Evolutionary conservation across 2,329 filamentous ascomycete species (phyloP).

Genomic region (Akanthomyces dipterigenus): DNA sequence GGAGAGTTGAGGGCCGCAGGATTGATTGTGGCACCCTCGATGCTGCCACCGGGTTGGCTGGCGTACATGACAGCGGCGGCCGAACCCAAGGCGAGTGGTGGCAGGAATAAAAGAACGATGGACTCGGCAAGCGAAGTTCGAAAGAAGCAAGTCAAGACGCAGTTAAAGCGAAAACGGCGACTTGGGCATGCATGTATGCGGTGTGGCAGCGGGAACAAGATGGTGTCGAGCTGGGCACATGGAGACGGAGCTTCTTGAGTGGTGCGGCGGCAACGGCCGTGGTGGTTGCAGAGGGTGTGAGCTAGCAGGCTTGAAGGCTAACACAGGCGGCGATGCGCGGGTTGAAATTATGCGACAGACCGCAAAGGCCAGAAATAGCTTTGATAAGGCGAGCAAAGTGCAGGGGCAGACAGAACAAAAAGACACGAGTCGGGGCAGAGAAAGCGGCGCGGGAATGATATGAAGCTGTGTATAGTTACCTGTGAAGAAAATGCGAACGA

Average conservation of each 20-base stretch:
- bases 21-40: constrained; percentile 85
- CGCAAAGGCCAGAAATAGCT: neutral
- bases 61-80: constrained; percentile 29
- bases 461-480: constrained; percentile 7
- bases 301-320: constrained; percentile 1
- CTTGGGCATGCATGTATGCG: constrained; percentile 11
- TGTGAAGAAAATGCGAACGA: neutral
- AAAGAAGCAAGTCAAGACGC: neutral
- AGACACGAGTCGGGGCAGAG: neutral
- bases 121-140: neutral
- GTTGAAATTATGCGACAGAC: neutral
- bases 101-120: constrained; percentile 14
- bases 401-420: neutral
- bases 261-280: constrained; percentile 12
- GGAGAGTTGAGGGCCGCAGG: constrained; percentile 76
- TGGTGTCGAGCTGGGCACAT: constrained; percentile 14
- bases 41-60: constrained; percentile 58
- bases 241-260: constrained; percentile 9
- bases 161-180: neutral
- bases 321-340: constrained; percentile 2
- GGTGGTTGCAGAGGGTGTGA: constrained; percentile 5
- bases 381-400: neutral
- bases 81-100: constrained; percentile 16
- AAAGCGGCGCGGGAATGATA: neutral
- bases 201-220: constrained; percentile 9